Conservation (phyloP, 2,329 filamentous ascomycete genomes). For the Ceratocystis variospora region DNA sequence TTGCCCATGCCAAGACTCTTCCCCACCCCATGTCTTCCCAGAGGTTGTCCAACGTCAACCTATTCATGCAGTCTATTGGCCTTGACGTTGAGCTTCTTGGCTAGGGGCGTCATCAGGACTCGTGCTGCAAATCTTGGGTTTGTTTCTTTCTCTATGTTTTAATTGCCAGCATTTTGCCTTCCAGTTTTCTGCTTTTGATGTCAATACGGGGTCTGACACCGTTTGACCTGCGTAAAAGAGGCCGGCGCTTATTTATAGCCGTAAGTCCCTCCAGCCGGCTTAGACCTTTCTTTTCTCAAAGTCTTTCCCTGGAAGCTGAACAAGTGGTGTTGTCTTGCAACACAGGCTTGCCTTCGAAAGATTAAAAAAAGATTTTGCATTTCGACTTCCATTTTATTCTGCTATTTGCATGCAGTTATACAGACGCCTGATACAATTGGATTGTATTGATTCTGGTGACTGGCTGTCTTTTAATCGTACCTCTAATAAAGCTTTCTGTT, state of each 20-base stretch:
- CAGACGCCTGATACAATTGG: background rate
- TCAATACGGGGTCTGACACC: background rate
- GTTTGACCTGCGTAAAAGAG: background rate
- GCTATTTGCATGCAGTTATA: background rate
- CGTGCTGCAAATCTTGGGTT: slow-evolving; percentile 1
- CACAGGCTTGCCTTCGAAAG: background rate
- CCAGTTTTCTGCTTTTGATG: slow-evolving; percentile 1
- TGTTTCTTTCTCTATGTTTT: slow-evolving; percentile 10
- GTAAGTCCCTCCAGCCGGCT: slow-evolving; percentile 15
- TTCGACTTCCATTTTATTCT: background rate
- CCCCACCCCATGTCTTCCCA: slow-evolving; percentile 73
- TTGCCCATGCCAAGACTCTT: slow-evolving; percentile 74
- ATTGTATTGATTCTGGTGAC: background rate
- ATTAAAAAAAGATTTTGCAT: background rate
- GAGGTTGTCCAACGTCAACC: slow-evolving; percentile 80
- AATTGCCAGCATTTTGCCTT: slow-evolving; percentile 9
- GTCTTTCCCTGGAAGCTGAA: slow-evolving; percentile 9
- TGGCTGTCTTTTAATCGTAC: background rate
- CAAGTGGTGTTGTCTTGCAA: background rate
- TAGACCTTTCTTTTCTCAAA: slow-evolving; percentile 18
- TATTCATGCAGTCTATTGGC: slow-evolving; percentile 98
- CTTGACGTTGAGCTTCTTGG: slow-evolving; percentile 70
- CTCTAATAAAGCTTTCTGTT: background rate
- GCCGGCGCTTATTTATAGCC: slow-evolving; percentile 19
- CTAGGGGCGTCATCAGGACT: slow-evolving; percentile 6